Base-by-base conservation (phyloP, 2,329 filamentous ascomycete species). In the Microdochium nivale region DNA sequence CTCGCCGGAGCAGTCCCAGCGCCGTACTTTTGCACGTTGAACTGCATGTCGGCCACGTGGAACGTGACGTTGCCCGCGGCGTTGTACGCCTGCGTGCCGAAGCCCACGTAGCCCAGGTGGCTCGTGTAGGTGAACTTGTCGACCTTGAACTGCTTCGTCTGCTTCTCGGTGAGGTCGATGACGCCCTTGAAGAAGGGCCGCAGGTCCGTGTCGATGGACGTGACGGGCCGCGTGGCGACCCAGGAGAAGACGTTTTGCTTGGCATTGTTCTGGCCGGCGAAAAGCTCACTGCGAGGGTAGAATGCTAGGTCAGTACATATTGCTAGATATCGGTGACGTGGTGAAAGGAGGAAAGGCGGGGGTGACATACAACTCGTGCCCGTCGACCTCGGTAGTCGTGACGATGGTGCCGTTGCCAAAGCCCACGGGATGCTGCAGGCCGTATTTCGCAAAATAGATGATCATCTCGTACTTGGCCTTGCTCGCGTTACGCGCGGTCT, bases 361-460 rank as follows among this genome's bases (percentile, higher is more conserved):
- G 23, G 32, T 5, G 23, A 64, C 69, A 64, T 57, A 73, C 70
- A 77, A 78, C 0, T 60, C 60, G 27, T 67, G 72, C 2, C 68
- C 71, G 24, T 73, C 64, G 2, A 80, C 24, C 0, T 59, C 65
- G 52, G 67, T 59, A 0, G 63, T 73, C 2, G 7, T 44, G 40
- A 63, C 58, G 0, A 70, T 53, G 0, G 63, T 54, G 7, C 67
- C 67, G 0, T 60, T 49, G 2, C 56, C 51, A 1, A 65, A 60
- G 43, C 78, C 78, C 54, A 80, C 70, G 25, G 77, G 74, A 54
- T 77, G 70, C 1, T 77, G 64, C 2, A 62, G 16, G 2, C 77
- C 78, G 47, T 74, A 73, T 3, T 66, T 64, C 2, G 70, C 77
- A 54, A 81, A 72, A 77, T 76, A 80, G 33, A 81, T 70, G 77